Evolutionary conservation across 352 stramenopile genomes (phyloP).

Genomic region (Globisporangium paroecandrum): DNA sequence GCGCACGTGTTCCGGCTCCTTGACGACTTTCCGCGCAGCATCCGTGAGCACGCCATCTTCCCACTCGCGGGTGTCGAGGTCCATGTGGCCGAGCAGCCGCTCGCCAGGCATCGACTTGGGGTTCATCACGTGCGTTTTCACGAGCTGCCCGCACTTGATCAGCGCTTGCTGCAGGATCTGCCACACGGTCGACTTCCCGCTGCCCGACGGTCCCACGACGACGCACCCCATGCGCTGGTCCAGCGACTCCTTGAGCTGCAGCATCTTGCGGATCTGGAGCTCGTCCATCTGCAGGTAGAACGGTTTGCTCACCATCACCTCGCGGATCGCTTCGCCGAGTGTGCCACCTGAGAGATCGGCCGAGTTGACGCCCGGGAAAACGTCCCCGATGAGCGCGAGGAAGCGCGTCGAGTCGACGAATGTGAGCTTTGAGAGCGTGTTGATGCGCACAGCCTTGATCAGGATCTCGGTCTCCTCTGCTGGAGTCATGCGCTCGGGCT

Average conservation of each 20-base stretch:
- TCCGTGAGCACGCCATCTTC: constrained; percentile 93
- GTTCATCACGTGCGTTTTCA: constrained; percentile 96
- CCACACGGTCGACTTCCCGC: constrained; percentile 94
- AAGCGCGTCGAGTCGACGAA: constrained; percentile 90
- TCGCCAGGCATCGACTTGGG: constrained; percentile 94
- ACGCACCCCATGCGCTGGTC: constrained; percentile 95
- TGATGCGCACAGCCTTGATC: constrained; percentile 95
- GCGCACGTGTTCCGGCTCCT: constrained; percentile 83
- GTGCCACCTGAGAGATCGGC: constrained; percentile 79
- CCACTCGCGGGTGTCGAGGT: constrained; percentile 94
- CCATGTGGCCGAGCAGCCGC: constrained; percentile 91
- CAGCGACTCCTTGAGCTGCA: constrained; percentile 94
- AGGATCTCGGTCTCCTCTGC: constrained; percentile 89
- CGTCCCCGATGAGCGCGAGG: constrained; percentile 89
- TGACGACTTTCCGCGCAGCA: constrained; percentile 88
- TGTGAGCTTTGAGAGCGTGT: constrained; percentile 95
- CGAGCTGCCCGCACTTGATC: constrained; percentile 73
- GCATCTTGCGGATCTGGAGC: constrained; percentile 92
- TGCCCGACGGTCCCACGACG: constrained; percentile 90
- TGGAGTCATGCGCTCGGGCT: constrained; percentile 38
- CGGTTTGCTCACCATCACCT: constrained; percentile 88
- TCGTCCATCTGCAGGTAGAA: constrained; percentile 89
- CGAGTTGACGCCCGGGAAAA: constrained; percentile 89
- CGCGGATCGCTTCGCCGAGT: constrained; percentile 80
- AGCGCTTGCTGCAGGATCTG: constrained; percentile 88